Evolutionary conservation across 208 protist genomes (phyloP).

Genomic region (Endotrypanum monterogeii): DNA sequence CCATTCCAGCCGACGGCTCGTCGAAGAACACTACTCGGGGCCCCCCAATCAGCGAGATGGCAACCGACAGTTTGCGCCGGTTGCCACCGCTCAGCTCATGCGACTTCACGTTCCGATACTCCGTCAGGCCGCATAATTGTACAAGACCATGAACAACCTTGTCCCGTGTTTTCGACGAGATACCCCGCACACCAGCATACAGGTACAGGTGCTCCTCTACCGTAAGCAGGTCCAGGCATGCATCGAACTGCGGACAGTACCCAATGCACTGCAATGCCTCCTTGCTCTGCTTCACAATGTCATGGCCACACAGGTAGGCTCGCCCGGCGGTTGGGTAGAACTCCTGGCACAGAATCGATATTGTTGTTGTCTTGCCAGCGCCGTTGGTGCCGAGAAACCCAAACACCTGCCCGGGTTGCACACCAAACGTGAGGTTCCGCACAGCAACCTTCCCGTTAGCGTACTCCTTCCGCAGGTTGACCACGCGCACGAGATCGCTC

Average conservation of each 20-base stretch:
- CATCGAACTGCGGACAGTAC: constrained; percentile 94
- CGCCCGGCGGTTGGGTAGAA: constrained; percentile 65
- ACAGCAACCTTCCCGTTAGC: constrained; percentile 70
- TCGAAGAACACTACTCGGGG: constrained; percentile 79
- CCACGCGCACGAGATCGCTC: constrained; percentile 52
- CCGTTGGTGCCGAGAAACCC: constrained; percentile 91
- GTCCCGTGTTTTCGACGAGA: constrained; percentile 16
- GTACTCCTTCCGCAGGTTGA: constrained; percentile 67
- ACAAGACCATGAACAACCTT: constrained; percentile 39
- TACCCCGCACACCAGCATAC: constrained; percentile 37
- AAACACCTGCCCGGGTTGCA: constrained; percentile 77
- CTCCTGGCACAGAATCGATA: constrained; percentile 82
- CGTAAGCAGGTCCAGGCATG: constrained; percentile 90
- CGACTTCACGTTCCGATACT: constrained; percentile 39
- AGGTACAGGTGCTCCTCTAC: constrained; percentile 78
- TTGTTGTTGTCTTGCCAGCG: constrained; percentile 85
- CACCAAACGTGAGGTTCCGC: constrained; percentile 68
- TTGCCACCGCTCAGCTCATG: constrained; percentile 77
- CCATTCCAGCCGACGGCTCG: constrained; percentile 91
- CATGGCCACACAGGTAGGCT: constrained; percentile 56
- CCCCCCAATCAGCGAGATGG: constrained; percentile 84
- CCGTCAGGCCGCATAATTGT: constrained; percentile 42
- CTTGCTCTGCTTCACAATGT: constrained; percentile 49
- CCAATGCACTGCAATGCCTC: constrained; percentile 66
- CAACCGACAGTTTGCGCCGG: constrained; percentile 80